A percentile compares a stretch with the other conserved stretches of the same genome.
Conservation (phyloP, 352 stramenopile genomes). For the Phytophthora pistaciae region DNA sequence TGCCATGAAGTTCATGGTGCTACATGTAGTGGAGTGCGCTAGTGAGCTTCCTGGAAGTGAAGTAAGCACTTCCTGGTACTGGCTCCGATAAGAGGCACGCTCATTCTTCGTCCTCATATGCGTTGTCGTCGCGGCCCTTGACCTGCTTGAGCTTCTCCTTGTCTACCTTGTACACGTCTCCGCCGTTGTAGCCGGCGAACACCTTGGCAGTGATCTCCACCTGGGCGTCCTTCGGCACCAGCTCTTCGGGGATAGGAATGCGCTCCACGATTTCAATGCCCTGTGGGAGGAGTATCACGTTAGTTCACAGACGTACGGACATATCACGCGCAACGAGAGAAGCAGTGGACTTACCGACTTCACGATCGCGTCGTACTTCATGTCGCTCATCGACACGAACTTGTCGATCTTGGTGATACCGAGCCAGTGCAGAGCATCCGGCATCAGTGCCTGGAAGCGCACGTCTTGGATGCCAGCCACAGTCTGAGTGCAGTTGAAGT, state of each 20-base stretch:
- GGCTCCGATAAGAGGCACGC: not conserved
- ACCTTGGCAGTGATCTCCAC: constrained; percentile 99
- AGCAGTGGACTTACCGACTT: constrained; percentile 77
- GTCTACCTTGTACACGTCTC: constrained; percentile 95
- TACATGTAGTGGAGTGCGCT: not conserved
- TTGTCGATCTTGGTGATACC: constrained; percentile 95
- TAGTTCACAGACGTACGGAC: constrained; percentile 1
- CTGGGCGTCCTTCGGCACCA: constrained; percentile 97
- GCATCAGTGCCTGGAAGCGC: constrained; percentile 99
- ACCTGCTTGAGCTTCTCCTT: constrained; percentile 94
- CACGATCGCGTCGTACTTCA: constrained; percentile 99
- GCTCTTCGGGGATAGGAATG: constrained; percentile 97
- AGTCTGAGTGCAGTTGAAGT: constrained; percentile 99
- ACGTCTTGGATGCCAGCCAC: constrained; percentile 98
- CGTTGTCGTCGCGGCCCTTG: constrained; percentile 88
- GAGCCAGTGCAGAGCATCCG: constrained; percentile 99
- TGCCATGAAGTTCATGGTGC: not conserved
- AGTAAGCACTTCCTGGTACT: constrained; percentile 23
- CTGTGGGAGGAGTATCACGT: constrained; percentile 29
- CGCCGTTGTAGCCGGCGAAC: constrained; percentile 88
- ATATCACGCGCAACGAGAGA: not conserved
- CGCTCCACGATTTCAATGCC: constrained; percentile 99
- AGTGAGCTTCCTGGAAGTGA: not conserved
- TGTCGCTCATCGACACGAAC: constrained; percentile 99
- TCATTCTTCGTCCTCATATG: constrained; percentile 58